Evolutionary conservation across 805 yeast species (phyloP), one percentile per base, ranked within the genome.

Genomic region (Yarrowia keelungensis): DNA sequence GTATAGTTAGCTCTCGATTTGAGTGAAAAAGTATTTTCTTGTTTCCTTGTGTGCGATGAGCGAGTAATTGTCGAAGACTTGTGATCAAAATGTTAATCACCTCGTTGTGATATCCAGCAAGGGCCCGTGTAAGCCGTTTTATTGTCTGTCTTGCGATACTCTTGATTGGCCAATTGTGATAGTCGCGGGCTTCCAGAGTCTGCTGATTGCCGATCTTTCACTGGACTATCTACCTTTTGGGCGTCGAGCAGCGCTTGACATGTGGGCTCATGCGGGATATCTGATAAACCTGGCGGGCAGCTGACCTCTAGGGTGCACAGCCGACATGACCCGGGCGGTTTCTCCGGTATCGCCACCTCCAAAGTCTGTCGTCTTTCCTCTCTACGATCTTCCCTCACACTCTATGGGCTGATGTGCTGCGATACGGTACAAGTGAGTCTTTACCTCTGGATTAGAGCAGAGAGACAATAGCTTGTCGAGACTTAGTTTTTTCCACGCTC

Each of bases 161-260:
- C 9, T 4, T 53, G 45, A 53, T 53, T 53, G 59, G 59, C 45
- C 45, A 46, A 12, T 39, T 8, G 19, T 19, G 59, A 38, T 53
- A 19, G 16, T 38, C 59, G 42, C 14, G 45, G 15, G 59, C 59
- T 39, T 53, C 59, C 36, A 53, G 16, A 39, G 45, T 39, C 59
- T 53, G 59, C 59, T 53, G 59, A 53, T 53, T 53, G 59, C 36
- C 45, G 59, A 53, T 53, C 59, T 22, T 53, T 38, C 32, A n/a
- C 1, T 11, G 16, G 19, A 35, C 15, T 50, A 50, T 50, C 56
- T 50, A 50, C 56, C 15, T 50, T 50, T 53, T 38, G 43, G 58
- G 58, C 43, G 43, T 11, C 11, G 10, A 36, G n/a, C 19, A 15
- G 49, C 49, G 49, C 14, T 45, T 8, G 9, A 11, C 49, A 38